Percentiles rank a stretch among this genome's conserved stretches.
phyloP scores from a whole-genome alignment of 1,284 basidiomycete genomes.

The Ceratobasidium papillatum region DNA sequence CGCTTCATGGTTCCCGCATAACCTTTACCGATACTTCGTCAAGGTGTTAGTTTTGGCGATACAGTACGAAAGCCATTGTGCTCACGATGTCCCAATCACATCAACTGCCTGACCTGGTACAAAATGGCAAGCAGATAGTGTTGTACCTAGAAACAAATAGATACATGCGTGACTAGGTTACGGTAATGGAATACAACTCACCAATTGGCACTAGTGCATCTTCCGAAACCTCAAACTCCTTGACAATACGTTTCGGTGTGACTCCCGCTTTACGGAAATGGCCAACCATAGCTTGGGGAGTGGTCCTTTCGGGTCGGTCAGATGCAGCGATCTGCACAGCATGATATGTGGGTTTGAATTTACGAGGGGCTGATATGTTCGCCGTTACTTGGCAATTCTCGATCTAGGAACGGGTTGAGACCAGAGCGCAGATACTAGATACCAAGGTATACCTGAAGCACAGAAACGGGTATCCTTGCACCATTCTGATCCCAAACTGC shows the following conservation, averaged over 20 bases:
- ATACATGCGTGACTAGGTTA: conserved; percentile 16
- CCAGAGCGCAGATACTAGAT: conserved; percentile 41
- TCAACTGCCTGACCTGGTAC: conserved; percentile 98
- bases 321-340: conserved; percentile 87
- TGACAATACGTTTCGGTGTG: conserved; percentile 84
- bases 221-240: conserved; percentile 88
- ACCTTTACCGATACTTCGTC: conserved; percentile 88
- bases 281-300: conserved; percentile 79
- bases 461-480: conserved; percentile 86
- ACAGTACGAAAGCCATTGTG: conserved; percentile 44
- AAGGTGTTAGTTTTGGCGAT: conserved; percentile 23
- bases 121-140: conserved; percentile 91
- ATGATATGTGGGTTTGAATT: conserved; percentile 76
- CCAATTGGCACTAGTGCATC: conserved; percentile 92
- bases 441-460: conserved; percentile 79
- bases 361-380: conserved; percentile 69
- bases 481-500: conserved; percentile 93
- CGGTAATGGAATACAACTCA: conserved; percentile 52
- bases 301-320: conserved; percentile 71
- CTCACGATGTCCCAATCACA: conserved; percentile 90
- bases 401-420: conserved; percentile 57
- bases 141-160: conserved; percentile 69
- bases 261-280: conserved; percentile 88
- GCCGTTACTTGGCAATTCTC: conserved; percentile 87
- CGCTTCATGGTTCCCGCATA: conserved; percentile 98